phyloP scores from a whole-genome alignment of 2,329 filamentous ascomycete genomes.

The Teratosphaeriaceae sp. region DNA sequence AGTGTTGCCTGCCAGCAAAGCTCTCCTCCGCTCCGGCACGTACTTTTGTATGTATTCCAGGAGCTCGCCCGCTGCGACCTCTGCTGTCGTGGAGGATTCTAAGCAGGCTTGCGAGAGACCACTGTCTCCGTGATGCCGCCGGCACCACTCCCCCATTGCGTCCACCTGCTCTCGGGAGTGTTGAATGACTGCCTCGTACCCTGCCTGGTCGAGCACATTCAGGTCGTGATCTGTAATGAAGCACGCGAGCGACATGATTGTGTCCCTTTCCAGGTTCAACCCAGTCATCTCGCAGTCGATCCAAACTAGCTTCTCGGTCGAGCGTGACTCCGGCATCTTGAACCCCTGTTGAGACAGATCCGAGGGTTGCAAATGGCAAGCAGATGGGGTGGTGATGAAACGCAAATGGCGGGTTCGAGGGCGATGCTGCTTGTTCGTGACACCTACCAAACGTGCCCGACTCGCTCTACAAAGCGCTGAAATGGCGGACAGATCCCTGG shows the following conservation, averaged over 20 bases:
- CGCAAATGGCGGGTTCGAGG: neutral
- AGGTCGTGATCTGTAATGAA: slow-evolving; percentile 80
- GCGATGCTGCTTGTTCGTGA: no score
- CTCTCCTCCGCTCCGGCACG: slow-evolving; percentile 60
- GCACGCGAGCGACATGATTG: slow-evolving; percentile 87
- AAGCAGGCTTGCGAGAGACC: slow-evolving; percentile 75
- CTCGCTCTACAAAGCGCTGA: no score
- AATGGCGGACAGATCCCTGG: no score
- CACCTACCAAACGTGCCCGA: no score
- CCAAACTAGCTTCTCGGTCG: slow-evolving; percentile 69
- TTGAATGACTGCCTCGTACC: slow-evolving; percentile 76
- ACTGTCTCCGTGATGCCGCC: slow-evolving; percentile 66
- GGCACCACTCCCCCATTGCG: slow-evolving; percentile 87
- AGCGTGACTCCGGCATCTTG: slow-evolving; percentile 41
- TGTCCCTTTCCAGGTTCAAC: slow-evolving; percentile 68
- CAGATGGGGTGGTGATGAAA: neutral
- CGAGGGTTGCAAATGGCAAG: no score
- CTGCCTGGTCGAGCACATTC: slow-evolving; percentile 64
- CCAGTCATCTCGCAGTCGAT: slow-evolving; percentile 95
- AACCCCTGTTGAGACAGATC: no score
- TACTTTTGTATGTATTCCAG: slow-evolving; percentile 70
- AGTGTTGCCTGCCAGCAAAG: slow-evolving; percentile 81
- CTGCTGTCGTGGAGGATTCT: slow-evolving; percentile 63
- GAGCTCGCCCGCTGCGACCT: slow-evolving; percentile 64
- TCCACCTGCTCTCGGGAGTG: slow-evolving; percentile 64